Base-by-base conservation (phyloP, 148 eudicot species). In the Camellia japonica region DNA sequence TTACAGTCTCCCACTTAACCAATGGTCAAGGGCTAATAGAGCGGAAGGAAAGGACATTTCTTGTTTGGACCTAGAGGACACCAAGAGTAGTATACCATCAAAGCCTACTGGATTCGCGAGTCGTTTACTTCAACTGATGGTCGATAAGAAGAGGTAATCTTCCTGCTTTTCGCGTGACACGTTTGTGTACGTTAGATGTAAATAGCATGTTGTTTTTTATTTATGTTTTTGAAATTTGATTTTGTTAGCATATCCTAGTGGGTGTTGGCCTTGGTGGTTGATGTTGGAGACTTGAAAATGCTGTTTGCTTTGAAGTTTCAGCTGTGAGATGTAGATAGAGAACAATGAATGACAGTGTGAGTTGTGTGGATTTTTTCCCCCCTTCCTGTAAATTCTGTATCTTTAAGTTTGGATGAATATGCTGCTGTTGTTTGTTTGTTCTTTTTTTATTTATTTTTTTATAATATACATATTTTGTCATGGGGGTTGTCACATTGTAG, bases 1-100 rank as follows among this genome's bases (percentile, higher is more conserved):
- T 79, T 96, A 92, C 43, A 96, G 94, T 79, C 95, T 93, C 63
- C 99, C 99, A 0, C 91, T 96, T 5, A 90, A 80, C 78, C 97
- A 96, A 93, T 96, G 99, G 99, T 96, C 54, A 91, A 92, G 83
- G 98, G 90, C 14, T 94, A 98, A 98, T 95, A 96, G 92, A 85
- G 82, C 91, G 0, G 98, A 95, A 84, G 95, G 91, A 14, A 87
- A 90, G 69, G 99, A 92, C 63, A 76, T 68, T 55, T 91, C 97
- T 75, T 91, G 85, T 46, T 67, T 85, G 77, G 95, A 90, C 83
- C 87, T 90, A 10, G 93, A 88, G 73, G 93, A 96, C 71, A 96
- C 97, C 80, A 93, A 92, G 77, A 91, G 92, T 6, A 96, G 99
- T 61, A 96, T 96, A 42, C 99, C 99, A 11, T 88, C 98, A 58